Conservation (phyloP, 2,329 filamentous ascomycete species). For the Aspergillus melleus region DNA sequence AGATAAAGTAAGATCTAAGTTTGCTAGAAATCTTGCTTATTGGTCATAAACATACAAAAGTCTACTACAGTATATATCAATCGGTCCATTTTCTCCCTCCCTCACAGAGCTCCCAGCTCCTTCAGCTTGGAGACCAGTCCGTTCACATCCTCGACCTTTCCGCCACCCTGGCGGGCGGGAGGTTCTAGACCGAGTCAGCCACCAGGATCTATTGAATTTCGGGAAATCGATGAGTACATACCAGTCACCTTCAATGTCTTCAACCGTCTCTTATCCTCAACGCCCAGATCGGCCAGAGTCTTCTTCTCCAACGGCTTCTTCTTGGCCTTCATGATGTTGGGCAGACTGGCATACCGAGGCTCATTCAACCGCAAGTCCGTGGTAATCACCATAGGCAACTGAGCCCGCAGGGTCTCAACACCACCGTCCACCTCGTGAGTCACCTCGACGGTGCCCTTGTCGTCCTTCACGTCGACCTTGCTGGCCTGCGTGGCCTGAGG, state of each 20-base stretch:
- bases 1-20: neutral
- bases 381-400: slow-evolving; percentile 90
- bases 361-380: slow-evolving; percentile 93
- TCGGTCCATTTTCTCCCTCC: neutral
- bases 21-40: neutral
- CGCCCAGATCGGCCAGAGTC: slow-evolving; percentile 76
- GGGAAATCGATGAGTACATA: slow-evolving; percentile 45
- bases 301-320: slow-evolving; percentile 98
- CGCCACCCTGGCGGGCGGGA: slow-evolving; percentile 81
- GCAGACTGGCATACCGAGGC: slow-evolving; percentile 90
- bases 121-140: slow-evolving; percentile 92
- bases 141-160: slow-evolving; percentile 96
- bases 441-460: slow-evolving; percentile 70
- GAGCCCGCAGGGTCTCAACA: slow-evolving; percentile 81
- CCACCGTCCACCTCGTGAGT: slow-evolving; percentile 94
- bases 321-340: slow-evolving; percentile 99
- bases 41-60: slow-evolving; percentile 18
- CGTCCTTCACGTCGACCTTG: slow-evolving; percentile 72
- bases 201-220: neutral
- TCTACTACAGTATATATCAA: slow-evolving; percentile 3
- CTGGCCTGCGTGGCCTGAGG: slow-evolving; percentile 91
- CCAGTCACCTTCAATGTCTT: slow-evolving; percentile 88
- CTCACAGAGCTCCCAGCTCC: slow-evolving; percentile 85
- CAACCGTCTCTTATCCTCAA: slow-evolving; percentile 72
- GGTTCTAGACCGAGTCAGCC: slow-evolving; percentile 62